phyloP scores from a whole-genome alignment of 768 basidiomycete species.

The Nidula microcarpa region DNA sequence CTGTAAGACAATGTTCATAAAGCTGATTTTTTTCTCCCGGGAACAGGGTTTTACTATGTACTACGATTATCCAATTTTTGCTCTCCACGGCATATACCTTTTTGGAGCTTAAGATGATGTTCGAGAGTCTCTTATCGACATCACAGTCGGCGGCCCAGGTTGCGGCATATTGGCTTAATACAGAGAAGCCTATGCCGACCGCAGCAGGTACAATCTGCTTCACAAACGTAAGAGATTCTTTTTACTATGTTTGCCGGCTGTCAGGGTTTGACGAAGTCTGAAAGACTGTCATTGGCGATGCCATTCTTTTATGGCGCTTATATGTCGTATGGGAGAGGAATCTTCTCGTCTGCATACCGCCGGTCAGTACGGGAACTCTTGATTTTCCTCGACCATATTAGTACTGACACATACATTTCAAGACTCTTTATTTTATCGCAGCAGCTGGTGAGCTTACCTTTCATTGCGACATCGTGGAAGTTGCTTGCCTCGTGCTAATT shows the following conservation, averaged over 20 bases:
- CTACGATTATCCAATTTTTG: conserved; percentile 9
- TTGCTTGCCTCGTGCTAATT: not conserved
- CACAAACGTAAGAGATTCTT: conserved; percentile 2
- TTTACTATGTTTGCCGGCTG: not conserved
- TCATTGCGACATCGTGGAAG: not conserved
- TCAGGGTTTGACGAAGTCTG: not conserved
- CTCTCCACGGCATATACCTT: conserved; percentile 9
- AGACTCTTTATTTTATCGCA: not conserved
- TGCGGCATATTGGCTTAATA: conserved; percentile 1
- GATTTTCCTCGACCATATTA: no score
- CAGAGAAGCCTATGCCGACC: not conserved
- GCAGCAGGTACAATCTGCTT: not conserved
- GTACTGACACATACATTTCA: no score
- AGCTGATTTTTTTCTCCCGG: not conserved
- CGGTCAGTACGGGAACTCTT: not conserved
- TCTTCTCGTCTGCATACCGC: conserved; percentile 3
- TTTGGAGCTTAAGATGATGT: conserved; percentile 2
- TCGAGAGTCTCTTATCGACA: conserved; percentile 8
- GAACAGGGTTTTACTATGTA: conserved; percentile 8
- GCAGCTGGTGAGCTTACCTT: not conserved
- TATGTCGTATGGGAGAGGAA: conserved; percentile 14
- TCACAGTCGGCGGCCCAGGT: not conserved
- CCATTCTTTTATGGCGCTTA: conserved; percentile 14
- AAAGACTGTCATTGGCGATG: conserved; percentile 12
- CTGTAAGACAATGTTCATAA: not conserved